Base-by-base conservation (phyloP, 1,284 basidiomycete genomes). In the Bjerkandera adusta region DNA sequence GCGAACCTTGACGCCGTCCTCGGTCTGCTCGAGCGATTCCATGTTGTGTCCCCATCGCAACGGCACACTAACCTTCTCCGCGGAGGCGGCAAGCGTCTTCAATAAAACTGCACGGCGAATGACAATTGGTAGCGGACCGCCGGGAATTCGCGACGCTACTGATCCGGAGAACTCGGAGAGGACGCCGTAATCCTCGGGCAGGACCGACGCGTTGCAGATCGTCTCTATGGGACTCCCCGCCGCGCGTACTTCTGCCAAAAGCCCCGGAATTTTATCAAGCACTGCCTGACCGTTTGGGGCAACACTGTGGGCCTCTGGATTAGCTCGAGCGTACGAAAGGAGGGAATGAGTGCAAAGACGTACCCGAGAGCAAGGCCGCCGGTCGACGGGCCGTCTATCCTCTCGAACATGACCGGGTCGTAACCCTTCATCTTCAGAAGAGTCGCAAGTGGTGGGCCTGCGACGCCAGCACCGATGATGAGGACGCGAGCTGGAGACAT, bases 381-480 rank as follows among this genome's bases (percentile, higher is more conserved):
- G 13, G 67, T 62, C 5, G 59, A 50, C 7, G 61, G 48, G 4
- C 48, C 50, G 8, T 60, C 49, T n/a, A 60, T 55, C 41, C 70
- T 62, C 50, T 76, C 73, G 54, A 73, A 76, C 4, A 74, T 54
- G 45, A 70, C 57, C 1, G 71, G 69, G 1, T 66, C 57, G 52
- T 71, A 75, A 3, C 73, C 72, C 45, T 68, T 68, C 16, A 55
- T 54, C 51, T 72, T 71, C 33, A 76, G 65, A 36, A 73, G 60
- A 21, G 70, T 63, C 2, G 69, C 73, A n/a, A 75, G 65, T 1
- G 72, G 63, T n/a, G 73, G 71, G 13, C 73, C 74, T 6, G 68
- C 72, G 32, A 75, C 68, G 5, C 72, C 73, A 22, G 40, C 46
- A 20, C 46, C 46, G 15, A 48, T 40, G n/a, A 48, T 27, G 29